Percentiles rank a stretch among this genome's conserved stretches.
These are phyloP conservation scores for Vigna nakashimae DNA, from an alignment of 306 rosid species.

Conservation along the genomic window DNA sequence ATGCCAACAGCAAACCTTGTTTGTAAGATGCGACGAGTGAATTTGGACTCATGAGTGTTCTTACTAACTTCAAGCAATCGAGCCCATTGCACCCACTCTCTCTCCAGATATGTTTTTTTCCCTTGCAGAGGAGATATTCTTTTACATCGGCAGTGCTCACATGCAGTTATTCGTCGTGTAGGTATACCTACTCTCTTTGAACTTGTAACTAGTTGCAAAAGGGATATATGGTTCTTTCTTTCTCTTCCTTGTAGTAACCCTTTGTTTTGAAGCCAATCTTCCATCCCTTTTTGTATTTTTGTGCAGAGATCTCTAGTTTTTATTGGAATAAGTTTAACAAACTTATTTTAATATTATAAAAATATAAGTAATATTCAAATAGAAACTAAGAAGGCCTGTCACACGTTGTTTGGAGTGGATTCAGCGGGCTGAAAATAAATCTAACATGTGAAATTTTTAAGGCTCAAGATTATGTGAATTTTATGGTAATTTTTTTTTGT, in stretches of 20 bases:
- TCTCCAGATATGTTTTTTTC: conserved; percentile 19
- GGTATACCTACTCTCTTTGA: conserved; percentile 30
- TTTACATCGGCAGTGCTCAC: conserved; percentile 28
- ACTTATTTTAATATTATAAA: not conserved
- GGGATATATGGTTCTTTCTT: conserved; percentile 10
- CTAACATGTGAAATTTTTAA: not conserved
- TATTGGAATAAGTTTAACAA: not conserved
- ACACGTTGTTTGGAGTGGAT: not conserved
- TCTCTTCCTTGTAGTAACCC: not conserved
- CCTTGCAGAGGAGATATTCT: conserved; percentile 28
- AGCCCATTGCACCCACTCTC: conserved; percentile 12
- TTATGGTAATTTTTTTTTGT: not conserved
- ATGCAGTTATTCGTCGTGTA: not conserved
- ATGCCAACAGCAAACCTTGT: conserved; percentile 89
- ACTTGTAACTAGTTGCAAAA: conserved; percentile 28
- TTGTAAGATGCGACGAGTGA: conserved; percentile 87
- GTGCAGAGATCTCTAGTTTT: not conserved
- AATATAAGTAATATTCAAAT: not conserved
- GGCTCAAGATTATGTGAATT: not conserved
- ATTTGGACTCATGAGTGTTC: conserved; percentile 47
- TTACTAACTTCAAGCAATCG: conserved; percentile 12
- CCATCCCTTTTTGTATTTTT: not conserved
- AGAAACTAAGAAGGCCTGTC: not conserved
- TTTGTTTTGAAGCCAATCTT: conserved; percentile 8
- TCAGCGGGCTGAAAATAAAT: not conserved